These are phyloP conservation scores for Xylariales sp. DNA, from an alignment of 2,329 filamentous ascomycete genomes.

Conservation along the genomic window DNA sequence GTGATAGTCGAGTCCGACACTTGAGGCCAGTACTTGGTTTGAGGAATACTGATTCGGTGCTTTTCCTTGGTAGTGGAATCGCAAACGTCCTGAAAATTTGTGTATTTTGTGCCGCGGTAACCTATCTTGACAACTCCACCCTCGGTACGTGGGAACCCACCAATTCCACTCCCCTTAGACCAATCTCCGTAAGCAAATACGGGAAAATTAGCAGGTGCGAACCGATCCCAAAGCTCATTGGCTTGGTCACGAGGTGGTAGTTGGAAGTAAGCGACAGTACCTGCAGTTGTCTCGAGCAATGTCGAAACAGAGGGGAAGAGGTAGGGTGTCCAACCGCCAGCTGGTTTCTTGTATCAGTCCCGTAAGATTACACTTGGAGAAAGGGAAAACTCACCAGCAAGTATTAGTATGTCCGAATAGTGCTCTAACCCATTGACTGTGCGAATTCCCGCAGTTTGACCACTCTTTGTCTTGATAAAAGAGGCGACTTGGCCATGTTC, in stretches of 20 bases:
- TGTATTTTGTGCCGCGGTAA: slow-evolving; percentile 47
- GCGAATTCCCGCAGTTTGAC: slow-evolving; percentile 30
- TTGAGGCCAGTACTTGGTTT: slow-evolving; percentile 30
- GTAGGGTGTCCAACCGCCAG: slow-evolving; percentile 39
- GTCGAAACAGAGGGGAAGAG: slow-evolving; percentile 35
- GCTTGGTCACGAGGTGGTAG: slow-evolving; percentile 37
- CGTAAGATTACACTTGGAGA: no score
- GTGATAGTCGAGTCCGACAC: slow-evolving; percentile 19
- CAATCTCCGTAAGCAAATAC: slow-evolving; percentile 37
- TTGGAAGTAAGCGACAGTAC: slow-evolving; percentile 38
- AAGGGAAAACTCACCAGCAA: slow-evolving; percentile 31
- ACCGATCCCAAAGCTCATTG: slow-evolving; percentile 31
- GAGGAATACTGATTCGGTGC: slow-evolving; percentile 32
- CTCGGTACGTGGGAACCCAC: slow-evolving; percentile 41
- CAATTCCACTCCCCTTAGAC: no score
- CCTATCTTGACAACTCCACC: slow-evolving; percentile 43
- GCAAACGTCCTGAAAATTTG: slow-evolving; percentile 33
- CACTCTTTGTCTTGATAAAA: slow-evolving; percentile 13
- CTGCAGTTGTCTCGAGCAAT: slow-evolving; percentile 43
- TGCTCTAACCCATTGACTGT: slow-evolving; percentile 29
- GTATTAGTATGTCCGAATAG: slow-evolving; percentile 2
- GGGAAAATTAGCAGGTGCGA: slow-evolving; percentile 39
- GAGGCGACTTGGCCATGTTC: no score
- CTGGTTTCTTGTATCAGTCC: no score
- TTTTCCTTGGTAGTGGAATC: slow-evolving; percentile 21